A percentile compares a stretch with the other conserved stretches of the same genome.
Conservation (phyloP, 805 yeast genomes). For the Lachancea cidri region DNA sequence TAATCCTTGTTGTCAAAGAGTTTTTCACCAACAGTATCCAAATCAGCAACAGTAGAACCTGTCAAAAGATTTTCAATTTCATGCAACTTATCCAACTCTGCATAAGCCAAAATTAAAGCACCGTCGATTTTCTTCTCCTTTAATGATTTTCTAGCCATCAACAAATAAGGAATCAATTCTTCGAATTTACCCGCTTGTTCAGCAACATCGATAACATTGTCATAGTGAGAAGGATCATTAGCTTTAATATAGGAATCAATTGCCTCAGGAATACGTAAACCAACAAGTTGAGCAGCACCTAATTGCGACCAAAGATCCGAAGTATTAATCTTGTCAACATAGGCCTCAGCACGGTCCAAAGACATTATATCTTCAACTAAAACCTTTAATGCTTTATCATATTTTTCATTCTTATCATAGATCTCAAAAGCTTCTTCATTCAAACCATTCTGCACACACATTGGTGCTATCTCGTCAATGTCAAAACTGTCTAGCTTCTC, state of each 20-base stretch:
- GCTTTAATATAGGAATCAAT: slow-evolving; percentile 89
- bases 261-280: slow-evolving; percentile 86
- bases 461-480: slow-evolving; percentile 88
- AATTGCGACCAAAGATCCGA: slow-evolving; percentile 91
- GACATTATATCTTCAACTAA: slow-evolving; percentile 91
- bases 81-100: slow-evolving; percentile 63
- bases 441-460: slow-evolving; percentile 83
- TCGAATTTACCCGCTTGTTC: slow-evolving; percentile 96
- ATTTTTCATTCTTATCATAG: slow-evolving; percentile 76
- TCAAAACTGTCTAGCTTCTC: slow-evolving; percentile 89
- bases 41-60: slow-evolving; percentile 87
- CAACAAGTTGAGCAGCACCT: slow-evolving; percentile 94
- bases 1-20: slow-evolving; percentile 76
- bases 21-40: slow-evolving; percentile 88
- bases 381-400: slow-evolving; percentile 78
- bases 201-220: slow-evolving; percentile 88
- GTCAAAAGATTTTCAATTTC: slow-evolving; percentile 83
- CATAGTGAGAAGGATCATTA: slow-evolving; percentile 83
- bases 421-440: slow-evolving; percentile 93
- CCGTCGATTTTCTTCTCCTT: slow-evolving; percentile 94
- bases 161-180: slow-evolving; percentile 78
- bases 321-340: slow-evolving; percentile 82
- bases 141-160: slow-evolving; percentile 85
- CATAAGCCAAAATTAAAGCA: slow-evolving; percentile 82
- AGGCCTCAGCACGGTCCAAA: slow-evolving; percentile 88